These are phyloP conservation scores for Mucor plumbeus DNA, from an alignment of 371 early-diverging fungal genomes.

Conservation along the genomic window DNA sequence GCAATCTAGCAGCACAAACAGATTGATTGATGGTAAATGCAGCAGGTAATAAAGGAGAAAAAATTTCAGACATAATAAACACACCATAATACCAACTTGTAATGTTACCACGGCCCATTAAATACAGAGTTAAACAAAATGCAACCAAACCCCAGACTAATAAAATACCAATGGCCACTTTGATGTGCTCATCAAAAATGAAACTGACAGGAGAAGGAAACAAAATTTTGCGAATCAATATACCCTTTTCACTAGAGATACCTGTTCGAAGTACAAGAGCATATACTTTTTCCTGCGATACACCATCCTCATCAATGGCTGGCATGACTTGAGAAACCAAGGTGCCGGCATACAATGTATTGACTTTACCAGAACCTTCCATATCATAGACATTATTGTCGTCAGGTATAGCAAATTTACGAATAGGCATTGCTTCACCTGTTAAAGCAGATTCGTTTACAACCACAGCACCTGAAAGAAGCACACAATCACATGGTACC, in stretches of 20 bases:
- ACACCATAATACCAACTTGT: constrained; percentile 41
- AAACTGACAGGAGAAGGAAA: constrained; percentile 69
- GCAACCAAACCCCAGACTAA: constrained; percentile 63
- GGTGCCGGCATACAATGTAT: constrained; percentile 72
- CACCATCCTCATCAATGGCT: background rate
- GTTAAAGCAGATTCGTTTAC: constrained; percentile 85
- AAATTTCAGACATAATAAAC: constrained; percentile 68
- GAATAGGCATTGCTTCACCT: constrained; percentile 87
- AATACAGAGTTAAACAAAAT: constrained; percentile 49
- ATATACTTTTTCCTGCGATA: constrained; percentile 20
- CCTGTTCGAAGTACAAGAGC: constrained; percentile 77
- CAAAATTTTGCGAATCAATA: constrained; percentile 77
- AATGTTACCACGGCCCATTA: constrained; percentile 37
- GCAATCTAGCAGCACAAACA: constrained; percentile 68
- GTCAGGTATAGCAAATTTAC: constrained; percentile 70
- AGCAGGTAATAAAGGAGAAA: constrained; percentile 73
- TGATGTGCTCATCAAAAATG: constrained; percentile 75
- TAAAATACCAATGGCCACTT: constrained; percentile 65
- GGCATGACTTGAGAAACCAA: constrained; percentile 52
- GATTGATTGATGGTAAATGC: constrained; percentile 76
- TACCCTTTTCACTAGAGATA: constrained; percentile 76
- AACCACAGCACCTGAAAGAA: constrained; percentile 75
- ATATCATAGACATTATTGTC: constrained; percentile 45
- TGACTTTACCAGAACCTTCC: constrained; percentile 46
- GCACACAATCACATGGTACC: constrained; percentile 67